Evolutionary conservation across 768 basidiomycete species (phyloP).

Genomic region (Chlorophyllum brunneum): DNA sequence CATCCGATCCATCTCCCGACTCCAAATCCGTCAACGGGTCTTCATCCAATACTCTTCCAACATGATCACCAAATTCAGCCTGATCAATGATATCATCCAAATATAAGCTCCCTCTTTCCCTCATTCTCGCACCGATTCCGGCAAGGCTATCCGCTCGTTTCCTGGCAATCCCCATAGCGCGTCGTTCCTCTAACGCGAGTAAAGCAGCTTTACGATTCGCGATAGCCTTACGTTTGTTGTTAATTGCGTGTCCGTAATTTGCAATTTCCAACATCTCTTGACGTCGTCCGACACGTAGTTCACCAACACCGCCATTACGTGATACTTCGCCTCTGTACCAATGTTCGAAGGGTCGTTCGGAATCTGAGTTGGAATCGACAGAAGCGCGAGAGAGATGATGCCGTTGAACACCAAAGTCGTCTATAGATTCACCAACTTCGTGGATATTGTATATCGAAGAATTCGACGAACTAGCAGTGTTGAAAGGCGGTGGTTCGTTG

Average conservation of each 20-base stretch:
- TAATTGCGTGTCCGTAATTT: slow-evolving; percentile 69
- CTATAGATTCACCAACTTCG: slow-evolving; percentile 15
- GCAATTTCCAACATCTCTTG: slow-evolving; percentile 88
- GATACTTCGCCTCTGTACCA: slow-evolving; percentile 89
- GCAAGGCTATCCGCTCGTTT: slow-evolving; percentile 67
- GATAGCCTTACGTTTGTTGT: slow-evolving; percentile 25
- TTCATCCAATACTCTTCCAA: slow-evolving; percentile 69
- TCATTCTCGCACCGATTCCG: slow-evolving; percentile 49
- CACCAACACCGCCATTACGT: slow-evolving; percentile 86
- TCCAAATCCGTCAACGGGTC: slow-evolving; percentile 73
- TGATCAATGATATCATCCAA: slow-evolving; percentile 44
- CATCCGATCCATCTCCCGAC: slow-evolving; percentile 41
- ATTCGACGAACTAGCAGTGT: slow-evolving; percentile 43
- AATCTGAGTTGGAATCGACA: slow-evolving; percentile 50
- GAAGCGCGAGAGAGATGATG: slow-evolving; percentile 38
- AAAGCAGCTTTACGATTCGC: slow-evolving; percentile 19
- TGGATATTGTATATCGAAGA: slow-evolving; percentile 26
- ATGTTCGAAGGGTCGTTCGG: slow-evolving; percentile 82
- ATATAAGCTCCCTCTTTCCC: slow-evolving; percentile 60
- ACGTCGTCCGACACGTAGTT: slow-evolving; percentile 67
- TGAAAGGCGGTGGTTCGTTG: slow-evolving; percentile 64
- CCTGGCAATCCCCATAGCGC: slow-evolving; percentile 27
- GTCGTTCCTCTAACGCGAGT: slow-evolving; percentile 23
- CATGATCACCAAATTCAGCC: slow-evolving; percentile 35
- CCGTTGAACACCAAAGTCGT: slow-evolving; percentile 11